Evolutionary conservation across 495 filamentous ascomycete species (phyloP).

Genomic region (Aspergillus bridgeri): DNA sequence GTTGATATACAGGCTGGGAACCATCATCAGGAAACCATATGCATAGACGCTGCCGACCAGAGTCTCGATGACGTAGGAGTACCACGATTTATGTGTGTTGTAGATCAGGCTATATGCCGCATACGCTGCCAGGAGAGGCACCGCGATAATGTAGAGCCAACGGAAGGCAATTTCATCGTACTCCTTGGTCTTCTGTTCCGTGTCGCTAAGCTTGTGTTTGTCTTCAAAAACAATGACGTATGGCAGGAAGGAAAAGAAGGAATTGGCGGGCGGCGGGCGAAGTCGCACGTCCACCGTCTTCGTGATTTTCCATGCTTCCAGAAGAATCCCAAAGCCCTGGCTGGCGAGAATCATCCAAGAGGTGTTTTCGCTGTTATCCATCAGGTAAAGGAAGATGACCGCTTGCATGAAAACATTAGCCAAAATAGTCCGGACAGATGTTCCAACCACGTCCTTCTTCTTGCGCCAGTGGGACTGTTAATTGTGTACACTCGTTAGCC

Average conservation of each 20-base stretch:
- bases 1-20: slow-evolving; percentile 96
- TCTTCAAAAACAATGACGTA: slow-evolving; percentile 89
- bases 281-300: slow-evolving; percentile 90
- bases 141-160: slow-evolving; percentile 88
- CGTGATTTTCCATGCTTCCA: slow-evolving; percentile 99
- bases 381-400: slow-evolving; percentile 95
- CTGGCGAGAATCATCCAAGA: slow-evolving; percentile 98
- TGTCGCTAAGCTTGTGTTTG: slow-evolving; percentile 92
- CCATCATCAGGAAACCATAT: slow-evolving; percentile 99
- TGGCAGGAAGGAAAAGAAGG: slow-evolving; percentile 69
- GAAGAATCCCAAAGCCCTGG: slow-evolving; percentile 87
- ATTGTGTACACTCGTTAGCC: slow-evolving; percentile 16
- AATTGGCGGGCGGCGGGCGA: slow-evolving; percentile 59
- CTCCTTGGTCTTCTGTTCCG: slow-evolving; percentile 95
- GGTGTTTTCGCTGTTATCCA: slow-evolving; percentile 96
- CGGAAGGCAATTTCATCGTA: slow-evolving; percentile 97
- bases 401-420: slow-evolving; percentile 97
- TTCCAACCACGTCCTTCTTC: slow-evolving; percentile 98
- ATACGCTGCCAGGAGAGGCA: slow-evolving; percentile 85
- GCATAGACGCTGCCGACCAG: slow-evolving; percentile 96
- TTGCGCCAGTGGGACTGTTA: slow-evolving; percentile 83
- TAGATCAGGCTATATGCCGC: slow-evolving; percentile 87
- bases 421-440: slow-evolving; percentile 91
- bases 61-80: slow-evolving; percentile 85
- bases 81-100: slow-evolving; percentile 97